Evolutionary conservation across 2,329 filamentous ascomycete species (phyloP).

Genomic region (Colletotrichum musicola): DNA sequence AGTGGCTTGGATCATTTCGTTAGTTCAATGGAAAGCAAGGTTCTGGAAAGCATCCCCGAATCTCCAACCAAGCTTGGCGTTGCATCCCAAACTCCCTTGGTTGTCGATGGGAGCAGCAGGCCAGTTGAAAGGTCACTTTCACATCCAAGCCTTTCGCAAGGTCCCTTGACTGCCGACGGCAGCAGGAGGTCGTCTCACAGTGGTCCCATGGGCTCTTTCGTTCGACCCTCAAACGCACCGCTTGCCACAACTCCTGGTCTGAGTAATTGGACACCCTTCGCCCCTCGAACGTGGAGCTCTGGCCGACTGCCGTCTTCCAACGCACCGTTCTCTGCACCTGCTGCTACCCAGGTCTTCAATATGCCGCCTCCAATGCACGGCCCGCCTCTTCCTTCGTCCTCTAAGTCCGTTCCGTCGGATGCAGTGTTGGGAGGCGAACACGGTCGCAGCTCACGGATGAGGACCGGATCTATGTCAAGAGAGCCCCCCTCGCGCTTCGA

Average conservation of each 20-base stretch:
- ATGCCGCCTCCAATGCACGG: background rate
- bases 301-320: too few relatives aligned
- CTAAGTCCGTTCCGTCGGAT: background rate
- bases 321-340: too few relatives aligned
- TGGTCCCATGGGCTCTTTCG: background rate
- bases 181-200: background rate
- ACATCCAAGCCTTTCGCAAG: too few relatives aligned
- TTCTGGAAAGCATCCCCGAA: background rate
- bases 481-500: background rate
- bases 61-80: background rate
- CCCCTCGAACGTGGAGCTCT: too few relatives aligned
- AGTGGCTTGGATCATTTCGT: conserved; percentile 14
- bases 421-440: background rate
- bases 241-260: background rate
- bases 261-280: background rate
- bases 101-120: conserved; percentile 9
- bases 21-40: background rate
- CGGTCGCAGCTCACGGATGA: background rate
- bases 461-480: background rate
- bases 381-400: background rate
- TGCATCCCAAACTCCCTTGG: background rate
- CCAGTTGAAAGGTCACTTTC: too few relatives aligned
- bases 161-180: too few relatives aligned
- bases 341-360: too few relatives aligned
- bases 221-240: background rate